A percentile compares a stretch with the other conserved stretches of the same genome.
Evolutionary conservation across 305 asterid genomes (phyloP).

Genomic region (Plantago coronopus): DNA sequence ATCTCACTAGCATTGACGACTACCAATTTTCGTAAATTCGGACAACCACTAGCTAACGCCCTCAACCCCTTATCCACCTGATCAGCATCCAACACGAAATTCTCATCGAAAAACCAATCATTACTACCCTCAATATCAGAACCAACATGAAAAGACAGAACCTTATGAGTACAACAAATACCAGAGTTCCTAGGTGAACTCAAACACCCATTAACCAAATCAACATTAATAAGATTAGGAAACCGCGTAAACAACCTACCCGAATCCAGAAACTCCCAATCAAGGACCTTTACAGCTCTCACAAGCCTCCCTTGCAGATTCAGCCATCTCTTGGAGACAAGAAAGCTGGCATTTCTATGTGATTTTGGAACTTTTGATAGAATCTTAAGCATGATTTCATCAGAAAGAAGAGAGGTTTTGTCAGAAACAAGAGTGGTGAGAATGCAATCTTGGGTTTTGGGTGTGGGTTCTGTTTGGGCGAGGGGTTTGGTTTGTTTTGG

Average conservation of each 20-base stretch:
- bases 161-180: conserved; percentile 36
- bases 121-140: conserved; percentile 31
- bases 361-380: conserved; percentile 51
- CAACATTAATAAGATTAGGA: conserved; percentile 61
- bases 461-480: conserved; percentile 24
- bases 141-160: conserved; percentile 38
- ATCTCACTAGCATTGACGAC: conserved; percentile 63
- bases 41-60: conserved; percentile 47
- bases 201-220: conserved; percentile 48
- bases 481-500: conserved; percentile 28
- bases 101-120: conserved; percentile 39
- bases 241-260: conserved; percentile 60
- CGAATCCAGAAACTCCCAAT: conserved; percentile 59
- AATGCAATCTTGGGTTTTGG: conserved; percentile 36
- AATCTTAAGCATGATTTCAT: conserved; percentile 53
- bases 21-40: conserved; percentile 47
- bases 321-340: conserved; percentile 75
- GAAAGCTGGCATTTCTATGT: conserved; percentile 46
- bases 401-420: conserved; percentile 52
- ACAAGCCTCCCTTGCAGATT: conserved; percentile 67
- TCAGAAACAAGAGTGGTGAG: conserved; percentile 38
- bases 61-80: conserved; percentile 61
- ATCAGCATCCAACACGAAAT: conserved; percentile 33
- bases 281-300: conserved; percentile 58
- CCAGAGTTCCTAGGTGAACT: conserved; percentile 50